Evolutionary conservation across 768 basidiomycete genomes (phyloP), one percentile per base, ranked within the genome.

Genomic region (Phanerochaete sordida): DNA sequence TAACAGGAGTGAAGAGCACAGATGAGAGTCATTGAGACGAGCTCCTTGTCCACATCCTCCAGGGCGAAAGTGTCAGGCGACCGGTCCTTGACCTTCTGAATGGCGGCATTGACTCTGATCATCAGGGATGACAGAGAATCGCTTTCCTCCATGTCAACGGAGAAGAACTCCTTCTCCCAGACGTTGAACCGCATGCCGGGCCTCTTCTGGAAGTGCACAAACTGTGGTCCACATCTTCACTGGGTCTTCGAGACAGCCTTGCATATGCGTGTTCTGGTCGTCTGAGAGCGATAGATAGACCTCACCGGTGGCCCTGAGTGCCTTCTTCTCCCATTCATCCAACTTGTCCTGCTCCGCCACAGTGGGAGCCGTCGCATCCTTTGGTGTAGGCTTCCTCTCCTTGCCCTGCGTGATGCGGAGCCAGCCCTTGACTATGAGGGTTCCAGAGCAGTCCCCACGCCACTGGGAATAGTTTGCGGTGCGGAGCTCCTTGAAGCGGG

Each of bases 231-330:
- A 59, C 8, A 59, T 59, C n/a, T 27, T 37, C 7, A 24, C 33
- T 23, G 58, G 49, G 50, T 59, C 50, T 21, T 43, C 58, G n/a
- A 13, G n/a, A 19, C 51, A 37, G 49, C 31, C 58, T 27, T 35
- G 3, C n/a, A 59, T 8, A 44, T 59, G 58, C 21, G 33, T 35
- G 49, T 52, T 59, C 58, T 59, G 58, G 23, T 37, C 26, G 16
- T 51, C 27, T 24, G 28, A 47, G 19, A 59, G 24, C 21, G 47
- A 27, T 4, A 59, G 47, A 31, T 43, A 59, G 31, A 59, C 9
- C 45, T 48, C 37, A 37, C 58, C 50, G 12, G 50, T 28, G 19
- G 58, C 58, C 33, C 30, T 59, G 9, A 27, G n/a, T n/a, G 58
- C 50, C 50, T 52, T 59, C 5, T 59, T 46, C 7, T 23, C 37